Percentiles rank a stretch among this genome's conserved stretches.
Evolutionary conservation across 2,329 filamentous ascomycete genomes (phyloP).

Genomic region (Aspergillus aculeatinus): DNA sequence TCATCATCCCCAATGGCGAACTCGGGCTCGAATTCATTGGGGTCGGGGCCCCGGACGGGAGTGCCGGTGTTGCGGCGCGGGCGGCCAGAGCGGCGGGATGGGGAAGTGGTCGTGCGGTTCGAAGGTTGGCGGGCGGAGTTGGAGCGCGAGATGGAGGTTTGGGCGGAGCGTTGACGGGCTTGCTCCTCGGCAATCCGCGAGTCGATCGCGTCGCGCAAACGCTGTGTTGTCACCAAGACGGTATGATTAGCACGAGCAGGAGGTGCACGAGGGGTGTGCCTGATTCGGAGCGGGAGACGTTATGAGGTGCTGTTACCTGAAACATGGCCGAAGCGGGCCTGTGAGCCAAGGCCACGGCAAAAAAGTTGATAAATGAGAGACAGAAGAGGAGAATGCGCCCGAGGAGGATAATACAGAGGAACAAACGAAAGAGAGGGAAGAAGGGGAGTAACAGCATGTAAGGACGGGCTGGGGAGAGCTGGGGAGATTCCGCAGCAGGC

Average conservation of each 20-base stretch:
- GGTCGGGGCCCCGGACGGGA: slow-evolving; percentile 67
- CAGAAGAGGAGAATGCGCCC: slow-evolving; percentile 14
- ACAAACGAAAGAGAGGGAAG: slow-evolving; percentile 12
- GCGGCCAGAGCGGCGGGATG: slow-evolving; percentile 30
- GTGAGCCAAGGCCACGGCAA: slow-evolving; percentile 21
- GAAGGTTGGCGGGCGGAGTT: slow-evolving; percentile 41
- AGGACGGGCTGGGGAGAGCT: slow-evolving; percentile 8
- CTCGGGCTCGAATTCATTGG: slow-evolving; percentile 80
- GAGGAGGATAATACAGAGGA: slow-evolving; percentile 11
- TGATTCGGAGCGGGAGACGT: background rate
- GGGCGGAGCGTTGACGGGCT: slow-evolving; percentile 65
- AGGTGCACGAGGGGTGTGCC: background rate
- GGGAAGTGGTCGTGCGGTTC: slow-evolving; percentile 26
- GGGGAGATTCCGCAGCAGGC: slow-evolving; percentile 3
- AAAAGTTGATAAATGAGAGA: slow-evolving; percentile 13
- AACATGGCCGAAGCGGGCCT: slow-evolving; percentile 31
- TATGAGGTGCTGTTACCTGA: slow-evolving; percentile 24
- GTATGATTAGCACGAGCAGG: background rate
- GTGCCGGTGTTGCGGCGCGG: slow-evolving; percentile 38
- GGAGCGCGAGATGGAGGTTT: slow-evolving; percentile 47
- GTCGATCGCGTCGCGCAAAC: slow-evolving; percentile 81
- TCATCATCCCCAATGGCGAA: slow-evolving; percentile 87
- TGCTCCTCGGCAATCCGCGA: slow-evolving; percentile 89
- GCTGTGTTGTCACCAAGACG: slow-evolving; percentile 47
- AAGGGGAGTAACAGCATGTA: slow-evolving; percentile 12